Evolutionary conservation across 1,284 basidiomycete genomes (phyloP).

Genomic region (Moesziomyces globuligerus): DNA sequence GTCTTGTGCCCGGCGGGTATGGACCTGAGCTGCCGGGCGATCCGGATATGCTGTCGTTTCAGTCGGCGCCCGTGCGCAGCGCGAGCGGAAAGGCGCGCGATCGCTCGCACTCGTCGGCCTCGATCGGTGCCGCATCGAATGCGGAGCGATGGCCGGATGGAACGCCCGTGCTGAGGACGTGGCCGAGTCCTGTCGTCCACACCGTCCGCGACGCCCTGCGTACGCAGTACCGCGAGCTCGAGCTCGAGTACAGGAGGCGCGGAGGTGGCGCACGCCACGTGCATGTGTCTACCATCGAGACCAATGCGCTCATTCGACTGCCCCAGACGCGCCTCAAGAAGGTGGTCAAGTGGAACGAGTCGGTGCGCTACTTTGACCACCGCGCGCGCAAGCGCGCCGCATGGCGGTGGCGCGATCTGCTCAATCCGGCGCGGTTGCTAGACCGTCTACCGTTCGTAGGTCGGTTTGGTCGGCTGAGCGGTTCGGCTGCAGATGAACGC

Average conservation of each 20-base stretch:
- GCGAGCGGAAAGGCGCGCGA: constrained; percentile 25
- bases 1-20: constrained; percentile 38
- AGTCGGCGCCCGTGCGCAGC: constrained; percentile 14
- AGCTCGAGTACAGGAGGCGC: constrained; percentile 22
- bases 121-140: not conserved
- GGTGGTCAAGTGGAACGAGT: constrained; percentile 47
- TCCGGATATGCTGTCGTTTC: constrained; percentile 36
- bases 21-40: constrained; percentile 35
- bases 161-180: constrained; percentile 14
- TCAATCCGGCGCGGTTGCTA: not conserved
- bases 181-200: constrained; percentile 33
- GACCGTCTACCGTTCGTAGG: constrained; percentile 27
- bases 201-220: constrained; percentile 28
- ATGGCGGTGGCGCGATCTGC: constrained; percentile 12
- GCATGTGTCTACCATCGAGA: constrained; percentile 36
- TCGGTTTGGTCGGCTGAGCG: constrained; percentile 14
- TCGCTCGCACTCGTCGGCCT: constrained; percentile 16
- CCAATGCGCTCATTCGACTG: constrained; percentile 16
- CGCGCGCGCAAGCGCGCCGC: constrained; percentile 5
- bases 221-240: constrained; percentile 27
- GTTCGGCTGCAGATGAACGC: not conserved
- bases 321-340: constrained; percentile 36
- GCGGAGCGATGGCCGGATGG: not conserved
- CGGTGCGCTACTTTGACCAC: constrained; percentile 27
- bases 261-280: constrained; percentile 15